Evolutionary conservation across 306 rosid genomes (phyloP).

Genomic region (Citrullus colocynthis): DNA sequence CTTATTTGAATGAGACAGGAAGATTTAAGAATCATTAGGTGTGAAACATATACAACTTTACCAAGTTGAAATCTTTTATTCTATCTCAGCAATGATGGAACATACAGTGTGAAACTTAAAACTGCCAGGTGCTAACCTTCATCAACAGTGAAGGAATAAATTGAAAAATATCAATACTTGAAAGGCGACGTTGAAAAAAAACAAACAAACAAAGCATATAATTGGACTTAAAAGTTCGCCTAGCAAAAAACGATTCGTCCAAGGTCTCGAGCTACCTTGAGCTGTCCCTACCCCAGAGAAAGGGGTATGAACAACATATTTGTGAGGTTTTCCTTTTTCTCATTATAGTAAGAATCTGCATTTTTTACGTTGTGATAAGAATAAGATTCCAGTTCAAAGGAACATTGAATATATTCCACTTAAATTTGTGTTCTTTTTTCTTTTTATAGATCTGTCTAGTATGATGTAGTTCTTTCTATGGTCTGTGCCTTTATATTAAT

Average conservation of each 20-base stretch:
- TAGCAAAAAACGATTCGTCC: neutral
- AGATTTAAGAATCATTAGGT: neutral
- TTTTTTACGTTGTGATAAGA: neutral
- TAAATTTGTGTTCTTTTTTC: neutral
- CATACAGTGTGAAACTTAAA: neutral
- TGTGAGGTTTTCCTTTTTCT: neutral
- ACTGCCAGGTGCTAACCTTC: neutral
- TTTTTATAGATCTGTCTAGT: neutral
- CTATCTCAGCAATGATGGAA: neutral
- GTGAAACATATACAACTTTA: neutral
- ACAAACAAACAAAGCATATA: neutral
- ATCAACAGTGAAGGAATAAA: neutral
- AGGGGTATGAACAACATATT: neutral
- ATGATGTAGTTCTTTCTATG: neutral
- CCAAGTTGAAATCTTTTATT: neutral
- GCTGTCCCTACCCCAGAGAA: neutral
- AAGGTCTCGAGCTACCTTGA: neutral
- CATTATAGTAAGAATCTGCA: neutral
- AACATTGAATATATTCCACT: neutral
- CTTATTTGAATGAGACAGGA: neutral
- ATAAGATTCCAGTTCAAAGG: neutral
- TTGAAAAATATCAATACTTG: neutral
- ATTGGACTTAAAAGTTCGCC: neutral
- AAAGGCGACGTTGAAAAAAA: no score
- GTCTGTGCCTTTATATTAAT: neutral